phyloP scores from a whole-genome alignment of 768 basidiomycete genomes.

The Suillus bovinus region DNA sequence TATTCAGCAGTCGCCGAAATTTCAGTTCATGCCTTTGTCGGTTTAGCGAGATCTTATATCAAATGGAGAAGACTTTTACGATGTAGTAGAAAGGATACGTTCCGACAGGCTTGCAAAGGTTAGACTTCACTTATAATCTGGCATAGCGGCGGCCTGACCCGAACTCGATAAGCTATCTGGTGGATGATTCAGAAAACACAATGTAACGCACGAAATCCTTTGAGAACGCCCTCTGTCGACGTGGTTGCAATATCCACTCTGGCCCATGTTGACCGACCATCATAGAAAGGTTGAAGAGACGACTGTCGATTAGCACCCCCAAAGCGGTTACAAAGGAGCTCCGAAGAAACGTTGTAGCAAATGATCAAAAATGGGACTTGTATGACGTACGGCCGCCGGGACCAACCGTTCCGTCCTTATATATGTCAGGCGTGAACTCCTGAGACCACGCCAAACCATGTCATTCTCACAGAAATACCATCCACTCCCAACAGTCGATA shows the following conservation, averaged over 20 bases:
- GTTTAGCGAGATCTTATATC: too few species aligned
- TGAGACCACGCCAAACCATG: slow-evolving; percentile 13
- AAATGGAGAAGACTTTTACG: not conserved
- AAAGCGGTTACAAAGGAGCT: too few species aligned
- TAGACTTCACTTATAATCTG: too few species aligned
- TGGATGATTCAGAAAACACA: not conserved
- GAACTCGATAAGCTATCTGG: not conserved
- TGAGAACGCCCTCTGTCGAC: not conserved
- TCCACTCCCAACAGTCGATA: slow-evolving; percentile 23
- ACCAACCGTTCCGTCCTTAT: too few species aligned
- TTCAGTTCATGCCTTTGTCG: not conserved
- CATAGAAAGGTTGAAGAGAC: too few species aligned
- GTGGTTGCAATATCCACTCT: not conserved
- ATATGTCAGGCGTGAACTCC: not conserved
- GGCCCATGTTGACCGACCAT: not conserved
- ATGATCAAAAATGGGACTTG: too few species aligned
- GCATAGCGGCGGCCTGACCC: too few species aligned
- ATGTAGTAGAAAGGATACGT: not conserved
- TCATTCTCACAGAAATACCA: slow-evolving; percentile 26
- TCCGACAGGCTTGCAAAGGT: too few species aligned
- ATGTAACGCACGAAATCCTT: not conserved
- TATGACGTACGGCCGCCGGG: too few species aligned
- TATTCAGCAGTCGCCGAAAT: not conserved
- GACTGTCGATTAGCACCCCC: too few species aligned
- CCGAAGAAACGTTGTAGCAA: too few species aligned